Conservation (phyloP, 2,329 filamentous ascomycete genomes). For the Stemphylium vesicarium region DNA sequence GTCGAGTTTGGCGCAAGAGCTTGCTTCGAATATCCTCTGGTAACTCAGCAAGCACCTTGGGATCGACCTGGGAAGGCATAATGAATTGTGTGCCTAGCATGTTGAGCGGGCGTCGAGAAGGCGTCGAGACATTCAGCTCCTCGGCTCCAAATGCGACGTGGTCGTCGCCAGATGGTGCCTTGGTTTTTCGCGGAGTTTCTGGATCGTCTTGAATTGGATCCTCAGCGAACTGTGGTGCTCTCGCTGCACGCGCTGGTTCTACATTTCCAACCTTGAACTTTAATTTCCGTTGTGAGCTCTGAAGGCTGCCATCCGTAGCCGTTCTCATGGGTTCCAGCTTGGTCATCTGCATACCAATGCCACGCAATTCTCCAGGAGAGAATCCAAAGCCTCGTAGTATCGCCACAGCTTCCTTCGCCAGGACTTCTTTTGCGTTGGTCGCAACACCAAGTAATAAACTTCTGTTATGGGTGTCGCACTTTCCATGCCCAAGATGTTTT, state of each 20-base stretch:
- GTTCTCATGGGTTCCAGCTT: slow-evolving; percentile 82
- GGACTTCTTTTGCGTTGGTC: slow-evolving; percentile 73
- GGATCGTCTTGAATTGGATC: slow-evolving; percentile 57
- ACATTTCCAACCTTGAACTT: slow-evolving; percentile 68
- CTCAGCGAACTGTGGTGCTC: slow-evolving; percentile 28
- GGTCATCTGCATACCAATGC: slow-evolving; percentile 90
- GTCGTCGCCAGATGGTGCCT: slow-evolving; percentile 30
- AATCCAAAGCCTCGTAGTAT: slow-evolving; percentile 83
- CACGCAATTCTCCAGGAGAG: slow-evolving; percentile 89
- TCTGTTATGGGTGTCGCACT: slow-evolving; percentile 94
- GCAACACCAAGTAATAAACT: slow-evolving; percentile 81
- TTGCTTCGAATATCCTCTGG: slow-evolving; percentile 81
- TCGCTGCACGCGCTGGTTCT: slow-evolving; percentile 32
- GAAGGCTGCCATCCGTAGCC: slow-evolving; percentile 57
- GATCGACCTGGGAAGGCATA: slow-evolving; percentile 82
- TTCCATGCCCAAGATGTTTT: slow-evolving; percentile 93
- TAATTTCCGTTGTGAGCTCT: slow-evolving; percentile 80
- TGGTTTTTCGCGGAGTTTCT: slow-evolving; percentile 48
- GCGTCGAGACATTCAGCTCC: slow-evolving; percentile 53
- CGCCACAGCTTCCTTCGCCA: slow-evolving; percentile 83
- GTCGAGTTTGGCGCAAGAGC: slow-evolving; percentile 58
- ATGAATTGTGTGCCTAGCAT: slow-evolving; percentile 89
- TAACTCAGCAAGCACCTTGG: slow-evolving; percentile 79
- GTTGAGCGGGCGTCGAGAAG: slow-evolving; percentile 73
- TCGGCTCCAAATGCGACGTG: slow-evolving; percentile 48